Evolutionary conservation across 345 rosid genomes (phyloP), one percentile per base, ranked within the genome.

Genomic region (Melastoma malabathricum): DNA sequence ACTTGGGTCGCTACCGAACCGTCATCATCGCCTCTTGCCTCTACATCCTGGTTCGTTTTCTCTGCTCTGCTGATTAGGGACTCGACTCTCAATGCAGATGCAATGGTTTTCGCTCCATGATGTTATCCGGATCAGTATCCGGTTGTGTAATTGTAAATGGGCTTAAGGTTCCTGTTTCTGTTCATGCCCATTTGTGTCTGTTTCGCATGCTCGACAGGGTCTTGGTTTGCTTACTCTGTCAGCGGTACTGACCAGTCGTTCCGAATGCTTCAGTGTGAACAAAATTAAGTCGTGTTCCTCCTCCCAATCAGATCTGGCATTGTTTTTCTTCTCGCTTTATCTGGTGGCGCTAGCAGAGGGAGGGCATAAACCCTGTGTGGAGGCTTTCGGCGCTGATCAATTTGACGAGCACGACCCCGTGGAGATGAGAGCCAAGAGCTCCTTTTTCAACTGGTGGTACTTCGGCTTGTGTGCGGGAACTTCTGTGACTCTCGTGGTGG

Each of bases 341-440:
- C 59, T 77, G 5, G 71, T 65, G 54, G 83, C 80, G 3, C 38
- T 72, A 46, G 83, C 71, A 9, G 68, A 77, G 49, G 83, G 75
- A 1, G 80, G 77, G 38, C 77, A 74, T 67, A 74, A 77, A 45
- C 83, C 83, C 5, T 77, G 83, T 29, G 77, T 74, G 16, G 65
- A 69, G 31, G 77, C 79, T n/a, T 77, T 77, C 23, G 83, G 83
- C 46, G 83, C 83, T 25, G 83, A 77, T 60, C 83, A 77, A 39
- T 77, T 77, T 38, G 83, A 77, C 0, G 75, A 57, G 44, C 56
- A 18, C 1, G 74, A 74, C 45, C 75, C 75, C 14, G 51, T 65
- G 18, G 78, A 78, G 46, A 16, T 49, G 29, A 47, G 54, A 48
- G 72, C 70, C 38, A 74, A 62, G 49, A 74, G 80, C 73, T 67